Percentiles rank a stretch among this genome's conserved stretches.
Evolutionary conservation across 2,329 filamentous ascomycete genomes (phyloP).

Genomic region (Chrysoporthe cubensis): DNA sequence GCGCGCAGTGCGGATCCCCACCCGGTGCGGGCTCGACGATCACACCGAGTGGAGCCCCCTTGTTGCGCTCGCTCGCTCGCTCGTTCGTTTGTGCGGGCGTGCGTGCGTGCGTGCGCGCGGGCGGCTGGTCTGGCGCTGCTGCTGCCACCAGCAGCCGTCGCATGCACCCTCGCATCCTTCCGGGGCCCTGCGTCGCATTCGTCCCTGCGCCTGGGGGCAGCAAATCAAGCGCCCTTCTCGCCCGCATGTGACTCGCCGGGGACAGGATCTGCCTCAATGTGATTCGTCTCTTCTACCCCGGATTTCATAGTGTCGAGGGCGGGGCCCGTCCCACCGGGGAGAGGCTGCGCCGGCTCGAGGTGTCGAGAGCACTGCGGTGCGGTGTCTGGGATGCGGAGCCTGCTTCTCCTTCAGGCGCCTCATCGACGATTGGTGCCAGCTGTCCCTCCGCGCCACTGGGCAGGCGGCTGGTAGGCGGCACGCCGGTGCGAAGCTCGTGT

Average conservation of each 20-base stretch:
- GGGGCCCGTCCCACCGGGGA: background rate
- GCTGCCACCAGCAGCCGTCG: background rate
- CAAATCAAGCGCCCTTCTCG: background rate
- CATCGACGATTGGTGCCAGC: background rate
- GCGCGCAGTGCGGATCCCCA: background rate
- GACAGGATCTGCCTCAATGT: slow-evolving; percentile 2
- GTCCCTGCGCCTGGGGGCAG: background rate
- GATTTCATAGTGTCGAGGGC: slow-evolving; percentile 8
- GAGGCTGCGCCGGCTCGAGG: background rate
- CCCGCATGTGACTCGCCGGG: slow-evolving; percentile 17
- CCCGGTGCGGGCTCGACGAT: slow-evolving; percentile 1
- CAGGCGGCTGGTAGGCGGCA: no score
- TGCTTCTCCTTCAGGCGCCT: background rate
- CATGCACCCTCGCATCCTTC: background rate
- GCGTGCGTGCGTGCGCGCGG: no score
- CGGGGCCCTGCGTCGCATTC: background rate
- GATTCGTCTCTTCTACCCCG: slow-evolving; percentile 20
- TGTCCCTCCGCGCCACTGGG: no score
- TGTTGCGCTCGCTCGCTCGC: no score
- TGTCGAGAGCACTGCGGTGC: no score
- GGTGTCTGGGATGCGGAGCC: background rate
- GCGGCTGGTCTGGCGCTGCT: background rate
- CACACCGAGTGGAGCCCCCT: slow-evolving; percentile 6
- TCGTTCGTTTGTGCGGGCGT: no score
- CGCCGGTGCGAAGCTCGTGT: background rate